phyloP scores from a whole-genome alignment of 1,284 basidiomycete species.

The Pseudozyma flocculosa region DNA sequence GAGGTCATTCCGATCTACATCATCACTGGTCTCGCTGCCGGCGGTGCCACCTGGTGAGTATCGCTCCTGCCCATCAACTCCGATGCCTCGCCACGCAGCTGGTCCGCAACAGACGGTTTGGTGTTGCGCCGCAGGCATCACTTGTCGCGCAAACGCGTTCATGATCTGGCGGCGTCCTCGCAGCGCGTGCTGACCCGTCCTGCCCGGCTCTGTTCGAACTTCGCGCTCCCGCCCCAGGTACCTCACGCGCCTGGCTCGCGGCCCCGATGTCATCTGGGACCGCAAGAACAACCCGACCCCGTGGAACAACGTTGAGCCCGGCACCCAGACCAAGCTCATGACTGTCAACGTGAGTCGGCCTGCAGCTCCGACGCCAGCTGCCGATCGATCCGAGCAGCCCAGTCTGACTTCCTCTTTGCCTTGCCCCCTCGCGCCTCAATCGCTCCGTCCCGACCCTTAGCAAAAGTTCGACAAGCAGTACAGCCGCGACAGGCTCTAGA shows the following conservation, averaged over 20 bases:
- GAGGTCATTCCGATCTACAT: slow-evolving; percentile 51
- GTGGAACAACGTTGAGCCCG: slow-evolving; percentile 52
- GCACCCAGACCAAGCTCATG: slow-evolving; percentile 52
- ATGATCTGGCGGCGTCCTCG: too few species aligned
- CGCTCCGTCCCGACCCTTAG: background rate
- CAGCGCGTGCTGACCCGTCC: background rate
- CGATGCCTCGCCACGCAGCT: too few species aligned
- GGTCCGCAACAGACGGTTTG: too few species aligned
- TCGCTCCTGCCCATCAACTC: too few species aligned
- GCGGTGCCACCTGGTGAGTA: slow-evolving; percentile 50
- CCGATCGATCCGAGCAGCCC: too few species aligned
- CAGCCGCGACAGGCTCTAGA: slow-evolving; percentile 53
- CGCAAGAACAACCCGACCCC: slow-evolving; percentile 56
- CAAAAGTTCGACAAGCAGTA: slow-evolving; percentile 46
- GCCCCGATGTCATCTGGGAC: slow-evolving; percentile 56
- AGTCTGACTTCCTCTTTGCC: too few species aligned
- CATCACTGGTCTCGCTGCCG: slow-evolving; percentile 47
- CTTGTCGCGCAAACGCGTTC: too few species aligned
- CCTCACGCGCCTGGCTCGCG: slow-evolving; percentile 44
- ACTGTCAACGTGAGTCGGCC: slow-evolving; percentile 37
- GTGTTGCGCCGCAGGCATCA: too few species aligned
- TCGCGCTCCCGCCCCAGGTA: slow-evolving; percentile 19
- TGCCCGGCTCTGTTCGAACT: background rate
- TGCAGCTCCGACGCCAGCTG: background rate
- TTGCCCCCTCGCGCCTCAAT: background rate